Evolutionary conservation across 2,329 filamentous ascomycete genomes (phyloP).

Genomic region (Rachicladosporium sp.): DNA sequence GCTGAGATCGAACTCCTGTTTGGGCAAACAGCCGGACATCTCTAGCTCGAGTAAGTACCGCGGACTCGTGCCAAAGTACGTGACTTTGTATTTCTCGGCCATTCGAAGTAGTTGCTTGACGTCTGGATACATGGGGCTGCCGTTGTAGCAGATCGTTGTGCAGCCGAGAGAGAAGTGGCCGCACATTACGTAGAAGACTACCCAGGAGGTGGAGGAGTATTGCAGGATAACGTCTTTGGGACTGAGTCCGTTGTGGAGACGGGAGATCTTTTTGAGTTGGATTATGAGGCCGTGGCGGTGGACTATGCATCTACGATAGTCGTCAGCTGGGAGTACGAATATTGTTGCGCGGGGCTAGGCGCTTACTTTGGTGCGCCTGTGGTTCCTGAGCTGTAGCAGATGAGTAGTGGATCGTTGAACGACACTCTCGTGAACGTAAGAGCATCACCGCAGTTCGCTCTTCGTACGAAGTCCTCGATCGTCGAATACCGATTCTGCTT

Average conservation of each 20-base stretch:
- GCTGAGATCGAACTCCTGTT: slow-evolving; percentile 26
- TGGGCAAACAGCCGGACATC: slow-evolving; percentile 23
- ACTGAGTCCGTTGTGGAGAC: slow-evolving; percentile 32
- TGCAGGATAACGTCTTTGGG: slow-evolving; percentile 31
- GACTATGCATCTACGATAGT: slow-evolving; percentile 33
- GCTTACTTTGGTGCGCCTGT: slow-evolving; percentile 30
- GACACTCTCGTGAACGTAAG: slow-evolving; percentile 28
- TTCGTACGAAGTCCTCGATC: slow-evolving; percentile 22
- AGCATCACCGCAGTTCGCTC: slow-evolving; percentile 17
- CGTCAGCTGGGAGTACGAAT: slow-evolving; percentile 25
- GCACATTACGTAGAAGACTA: slow-evolving; percentile 35
- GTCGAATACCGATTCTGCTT: slow-evolving; percentile 13
- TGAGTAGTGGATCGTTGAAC: slow-evolving; percentile 31
- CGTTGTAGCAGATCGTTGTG: slow-evolving; percentile 33
- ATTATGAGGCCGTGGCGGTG: slow-evolving; percentile 33
- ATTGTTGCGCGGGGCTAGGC: no score
- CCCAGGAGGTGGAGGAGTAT: slow-evolving; percentile 36
- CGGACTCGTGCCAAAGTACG: slow-evolving; percentile 34
- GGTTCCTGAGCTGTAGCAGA: slow-evolving; percentile 33
- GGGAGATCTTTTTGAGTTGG: slow-evolving; percentile 32
- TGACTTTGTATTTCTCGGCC: slow-evolving; percentile 25
- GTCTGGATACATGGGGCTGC: slow-evolving; percentile 30
- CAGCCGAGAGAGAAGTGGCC: slow-evolving; percentile 30
- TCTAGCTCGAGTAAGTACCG: slow-evolving; percentile 33
- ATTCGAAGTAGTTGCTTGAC: slow-evolving; percentile 26